Evolutionary conservation across 176 grass and related monocot species (phyloP), one percentile per base, ranked within the genome.

Genomic region (Oryza rufipogon): DNA sequence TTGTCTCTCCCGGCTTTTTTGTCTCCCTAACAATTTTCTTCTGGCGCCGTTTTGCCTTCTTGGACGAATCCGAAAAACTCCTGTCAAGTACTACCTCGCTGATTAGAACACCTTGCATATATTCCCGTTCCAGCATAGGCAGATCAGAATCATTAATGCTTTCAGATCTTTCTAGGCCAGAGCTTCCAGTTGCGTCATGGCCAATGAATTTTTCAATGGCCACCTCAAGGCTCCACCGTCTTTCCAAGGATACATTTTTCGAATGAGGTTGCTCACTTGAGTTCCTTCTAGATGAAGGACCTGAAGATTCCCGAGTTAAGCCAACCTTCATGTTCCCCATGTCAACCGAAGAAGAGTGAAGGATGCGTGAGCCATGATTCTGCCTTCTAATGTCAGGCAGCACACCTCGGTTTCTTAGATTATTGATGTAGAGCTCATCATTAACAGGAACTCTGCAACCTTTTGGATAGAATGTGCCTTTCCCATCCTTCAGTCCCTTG

Each of bases 41-140:
- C 64, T 96, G 88, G 52, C 79, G 91, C 44, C 78, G 85, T 78
- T 96, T 99, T 81, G n/a, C 61, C 36, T 92, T 99, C 89, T 87
- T 99, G 70, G 91, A 93, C 78, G 91, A 87, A 61, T 80, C 71
- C 54, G 91, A 86, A 83, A 96, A 99, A 76, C 68, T 86, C 68
- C 89, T 90, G 47, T 81, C 84, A 45, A 92, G 83, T 73, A 96
- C 86, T 45, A 96, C 83, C 78, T 99, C 97, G n/a, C 91, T 99
- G 71, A 99, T 99, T 76, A 99, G 84, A 77, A 99, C 90, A 67
- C 97, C 97, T 90, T 99, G 97, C 97, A 96, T 89, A 83, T 99
- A 99, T 82, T 99, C 93, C 84, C 93, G 92, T 80, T 99, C 97
- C 51, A 97, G 86, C 51, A 97, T 90, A 51, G 94, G 89, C 64